phyloP scores from a whole-genome alignment of 2,329 filamentous ascomycete species.

The Cercospora sp. region DNA sequence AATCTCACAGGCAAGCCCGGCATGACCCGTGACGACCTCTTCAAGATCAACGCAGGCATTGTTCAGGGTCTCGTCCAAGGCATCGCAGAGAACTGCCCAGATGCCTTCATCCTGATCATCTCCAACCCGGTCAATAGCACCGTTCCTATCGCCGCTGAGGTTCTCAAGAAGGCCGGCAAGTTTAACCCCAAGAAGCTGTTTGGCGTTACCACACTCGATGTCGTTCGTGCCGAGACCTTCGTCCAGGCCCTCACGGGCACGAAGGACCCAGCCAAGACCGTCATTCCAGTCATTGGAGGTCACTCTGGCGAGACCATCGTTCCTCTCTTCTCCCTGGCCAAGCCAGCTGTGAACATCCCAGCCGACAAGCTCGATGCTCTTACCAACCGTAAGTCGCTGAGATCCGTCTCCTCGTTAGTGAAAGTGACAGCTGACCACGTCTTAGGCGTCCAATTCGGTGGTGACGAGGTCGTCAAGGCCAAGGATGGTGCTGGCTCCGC shows the following conservation, averaged over 20 bases:
- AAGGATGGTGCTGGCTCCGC: constrained; percentile 90
- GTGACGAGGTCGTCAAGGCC: constrained; percentile 94
- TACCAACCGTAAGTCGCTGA: constrained; percentile 67
- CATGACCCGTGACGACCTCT: constrained; percentile 98
- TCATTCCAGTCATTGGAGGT: constrained; percentile 89
- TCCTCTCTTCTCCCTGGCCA: constrained; percentile 89
- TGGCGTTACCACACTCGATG: constrained; percentile 97
- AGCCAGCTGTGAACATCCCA: constrained; percentile 76
- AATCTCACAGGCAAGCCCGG: constrained; percentile 79
- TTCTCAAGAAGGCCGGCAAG: constrained; percentile 87
- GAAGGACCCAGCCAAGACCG: constrained; percentile 77
- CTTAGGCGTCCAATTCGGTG: constrained; percentile 84
- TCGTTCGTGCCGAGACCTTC: constrained; percentile 97
- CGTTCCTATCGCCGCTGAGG: constrained; percentile 94
- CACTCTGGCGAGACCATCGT: constrained; percentile 99
- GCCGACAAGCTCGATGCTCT: constrained; percentile 86
- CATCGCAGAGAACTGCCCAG: constrained; percentile 82
- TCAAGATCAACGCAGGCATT: constrained; percentile 99
- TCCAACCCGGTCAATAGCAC: constrained; percentile 99
- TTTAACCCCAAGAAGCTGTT: constrained; percentile 97
- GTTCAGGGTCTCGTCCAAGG: constrained; percentile 91
- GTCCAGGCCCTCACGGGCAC: constrained; percentile 81
- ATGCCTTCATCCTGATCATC: constrained; percentile 94
- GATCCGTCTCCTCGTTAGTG: neutral
- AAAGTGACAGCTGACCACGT: constrained; percentile 16